Conservation (phyloP, 1,139 yeast species). For the Geotrichum fermentans region DNA sequence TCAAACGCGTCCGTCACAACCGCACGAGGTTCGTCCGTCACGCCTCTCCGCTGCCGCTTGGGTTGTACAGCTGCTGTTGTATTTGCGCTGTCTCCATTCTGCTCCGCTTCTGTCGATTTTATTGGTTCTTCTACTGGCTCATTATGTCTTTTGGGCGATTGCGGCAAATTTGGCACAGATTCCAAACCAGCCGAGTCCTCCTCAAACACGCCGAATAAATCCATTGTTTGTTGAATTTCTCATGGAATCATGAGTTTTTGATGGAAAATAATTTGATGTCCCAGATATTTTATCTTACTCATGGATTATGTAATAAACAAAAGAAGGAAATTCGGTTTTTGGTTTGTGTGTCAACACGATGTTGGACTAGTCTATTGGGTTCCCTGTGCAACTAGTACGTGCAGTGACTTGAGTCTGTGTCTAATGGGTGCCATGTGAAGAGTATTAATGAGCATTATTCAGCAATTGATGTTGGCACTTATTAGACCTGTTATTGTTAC, state of each 20-base stretch:
- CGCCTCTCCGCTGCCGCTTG: neutral
- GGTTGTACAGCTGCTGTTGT: neutral
- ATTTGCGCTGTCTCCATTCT: neutral
- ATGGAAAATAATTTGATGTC: neutral
- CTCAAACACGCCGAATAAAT: conserved; percentile 17
- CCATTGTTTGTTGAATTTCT: conserved; percentile 6
- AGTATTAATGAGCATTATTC: too few species aligned
- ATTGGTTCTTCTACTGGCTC: too few species aligned
- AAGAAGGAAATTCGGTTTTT: too few species aligned
- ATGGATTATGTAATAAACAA: neutral
- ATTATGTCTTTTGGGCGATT: too few species aligned
- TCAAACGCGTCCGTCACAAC: conserved; percentile 86
- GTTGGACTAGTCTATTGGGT: too few species aligned
- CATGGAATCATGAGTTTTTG: neutral
- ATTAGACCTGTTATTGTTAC: too few species aligned
- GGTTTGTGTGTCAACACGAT: too few species aligned
- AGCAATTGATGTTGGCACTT: too few species aligned
- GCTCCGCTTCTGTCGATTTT: neutral
- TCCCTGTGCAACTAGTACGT: too few species aligned
- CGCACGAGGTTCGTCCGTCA: conserved; percentile 38
- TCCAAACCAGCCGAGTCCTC: conserved; percentile 19
- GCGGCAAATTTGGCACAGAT: conserved; percentile 3
- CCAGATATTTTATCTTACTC: neutral
- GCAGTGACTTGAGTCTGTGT: too few species aligned
- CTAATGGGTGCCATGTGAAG: too few species aligned